Percentiles rank a stretch among this genome's conserved stretches.
Conservation (phyloP, 2,329 filamentous ascomycete genomes). For the Claviceps purpurea region DNA sequence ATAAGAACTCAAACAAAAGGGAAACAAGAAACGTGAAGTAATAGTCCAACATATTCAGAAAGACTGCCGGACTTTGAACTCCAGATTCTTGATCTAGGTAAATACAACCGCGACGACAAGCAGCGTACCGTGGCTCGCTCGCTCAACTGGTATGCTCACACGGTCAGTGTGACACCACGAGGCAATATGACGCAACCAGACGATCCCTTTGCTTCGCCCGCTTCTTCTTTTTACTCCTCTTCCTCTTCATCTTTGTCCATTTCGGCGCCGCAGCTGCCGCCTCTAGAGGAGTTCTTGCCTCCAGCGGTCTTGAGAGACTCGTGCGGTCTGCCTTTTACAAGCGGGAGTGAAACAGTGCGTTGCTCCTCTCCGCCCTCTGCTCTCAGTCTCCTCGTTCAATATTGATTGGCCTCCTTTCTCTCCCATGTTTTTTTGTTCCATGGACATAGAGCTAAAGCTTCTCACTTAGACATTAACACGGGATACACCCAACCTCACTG, state of each 20-base stretch:
- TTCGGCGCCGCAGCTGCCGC: background rate
- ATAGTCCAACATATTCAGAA: no score
- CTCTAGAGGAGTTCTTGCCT: background rate
- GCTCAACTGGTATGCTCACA: background rate
- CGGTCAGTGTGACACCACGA: background rate
- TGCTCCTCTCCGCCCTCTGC: background rate
- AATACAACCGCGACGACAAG: no score
- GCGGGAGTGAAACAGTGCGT: slow-evolving; percentile 18
- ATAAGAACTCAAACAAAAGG: no score
- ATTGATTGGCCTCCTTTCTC: background rate
- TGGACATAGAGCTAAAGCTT: no score
- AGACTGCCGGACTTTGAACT: no score
- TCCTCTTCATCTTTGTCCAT: background rate
- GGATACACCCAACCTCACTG: slow-evolving; percentile 7
- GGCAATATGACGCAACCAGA: background rate
- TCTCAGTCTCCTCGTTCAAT: no score
- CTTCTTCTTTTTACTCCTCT: background rate
- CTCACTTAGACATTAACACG: slow-evolving; percentile 19
- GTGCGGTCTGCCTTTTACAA: slow-evolving; percentile 6
- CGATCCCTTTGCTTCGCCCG: background rate
- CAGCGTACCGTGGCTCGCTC: background rate
- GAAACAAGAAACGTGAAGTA: no score
- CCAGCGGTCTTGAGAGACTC: slow-evolving; percentile 8
- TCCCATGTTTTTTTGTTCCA: background rate
- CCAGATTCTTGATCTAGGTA: no score